Evolutionary conservation across 2,329 filamentous ascomycete species (phyloP), one percentile per base, ranked within the genome.

Genomic region (Penicillium sp.): DNA sequence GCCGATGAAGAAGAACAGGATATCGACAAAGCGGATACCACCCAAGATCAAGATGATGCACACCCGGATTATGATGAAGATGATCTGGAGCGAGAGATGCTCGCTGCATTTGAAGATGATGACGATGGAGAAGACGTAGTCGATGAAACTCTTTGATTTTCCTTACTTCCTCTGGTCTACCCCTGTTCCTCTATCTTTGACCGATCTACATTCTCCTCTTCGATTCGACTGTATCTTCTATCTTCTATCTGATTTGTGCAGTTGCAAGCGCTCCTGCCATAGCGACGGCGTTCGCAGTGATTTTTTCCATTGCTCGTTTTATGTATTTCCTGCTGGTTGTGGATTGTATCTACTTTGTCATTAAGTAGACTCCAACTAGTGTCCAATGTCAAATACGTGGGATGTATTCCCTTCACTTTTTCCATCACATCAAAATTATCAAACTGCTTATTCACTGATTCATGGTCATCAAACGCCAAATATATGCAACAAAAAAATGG

Each of bases 31-130:
- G 68, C 65, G 45, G 68, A 64, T 49, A 65, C 67, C 35, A 61
- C 57, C 35, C 67, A 65, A 49, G 71, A 71, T 19, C 61, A 59
- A 42, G 69, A 70, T 49, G 69, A 67, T 26, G 68, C 68, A 55
- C 64, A 70, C 19, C 68, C 70, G 2, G 71, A 73, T 35, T 76
- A 78, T 19, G 78, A 79, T 8, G 77, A 82, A 10, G 78, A 80
- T 56, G 78, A 77, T 49, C 65, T 81, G 22, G 79, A 81, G 56
- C 71, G 74, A 37, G 86, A 87, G 65, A 78, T 89, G 69, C 76
- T 86, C 66, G 85, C 84, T 1, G 86, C 84, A 61, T 76, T 87
- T 61, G 84, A 86, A 54, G 75, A 74, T 22, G 69, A 64, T 5
- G 69, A 66, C 49, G 76, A 66, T 22, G 71, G 63, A 54, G 71